A percentile compares a stretch with the other conserved stretches of the same genome.
These are phyloP conservation scores for Hyaloperonospora arabidopsidis DNA, from an alignment of 352 stramenopile species.

Conservation along the genomic window DNA sequence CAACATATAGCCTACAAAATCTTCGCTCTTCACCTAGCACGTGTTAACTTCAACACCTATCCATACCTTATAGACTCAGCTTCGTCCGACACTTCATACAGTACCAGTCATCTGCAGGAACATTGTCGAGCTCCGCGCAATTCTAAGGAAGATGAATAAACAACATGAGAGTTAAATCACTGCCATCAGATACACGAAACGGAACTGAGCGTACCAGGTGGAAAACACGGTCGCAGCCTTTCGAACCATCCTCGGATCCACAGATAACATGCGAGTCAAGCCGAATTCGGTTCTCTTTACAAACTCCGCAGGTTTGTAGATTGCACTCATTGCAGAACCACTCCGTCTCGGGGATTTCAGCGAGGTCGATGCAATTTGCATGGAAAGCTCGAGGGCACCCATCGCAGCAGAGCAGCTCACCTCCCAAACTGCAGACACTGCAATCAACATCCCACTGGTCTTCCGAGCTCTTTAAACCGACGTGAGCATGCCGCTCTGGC, in stretches of 20 bases:
- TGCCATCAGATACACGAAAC: not conserved
- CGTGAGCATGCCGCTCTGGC: slow-evolving; percentile 17
- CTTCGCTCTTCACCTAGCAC: slow-evolving; percentile 15
- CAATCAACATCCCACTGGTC: slow-evolving; percentile 88
- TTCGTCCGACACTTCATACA: slow-evolving; percentile 65
- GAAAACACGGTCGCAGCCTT: slow-evolving; percentile 83
- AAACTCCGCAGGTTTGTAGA: slow-evolving; percentile 65
- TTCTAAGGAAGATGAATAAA: slow-evolving; percentile 45
- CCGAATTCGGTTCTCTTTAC: slow-evolving; percentile 83
- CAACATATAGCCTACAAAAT: not conserved
- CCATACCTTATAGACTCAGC: slow-evolving; percentile 27
- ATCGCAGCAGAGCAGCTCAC: slow-evolving; percentile 86
- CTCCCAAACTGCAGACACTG: slow-evolving; percentile 74
- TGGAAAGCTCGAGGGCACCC: slow-evolving; percentile 90
- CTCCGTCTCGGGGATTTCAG: slow-evolving; percentile 57
- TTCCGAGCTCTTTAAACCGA: slow-evolving; percentile 32
- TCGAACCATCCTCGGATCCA: slow-evolving; percentile 78
- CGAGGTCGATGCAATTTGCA: slow-evolving; percentile 69
- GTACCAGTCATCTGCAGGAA: slow-evolving; percentile 85
- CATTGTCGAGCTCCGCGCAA: slow-evolving; percentile 68
- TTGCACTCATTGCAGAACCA: slow-evolving; percentile 88
- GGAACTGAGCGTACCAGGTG: slow-evolving; percentile 52
- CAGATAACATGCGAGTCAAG: slow-evolving; percentile 88
- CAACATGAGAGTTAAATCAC: slow-evolving; percentile 4
- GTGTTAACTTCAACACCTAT: slow-evolving; percentile 15